Conservation (phyloP, 441 rosid species). For the Hura crepitans region DNA sequence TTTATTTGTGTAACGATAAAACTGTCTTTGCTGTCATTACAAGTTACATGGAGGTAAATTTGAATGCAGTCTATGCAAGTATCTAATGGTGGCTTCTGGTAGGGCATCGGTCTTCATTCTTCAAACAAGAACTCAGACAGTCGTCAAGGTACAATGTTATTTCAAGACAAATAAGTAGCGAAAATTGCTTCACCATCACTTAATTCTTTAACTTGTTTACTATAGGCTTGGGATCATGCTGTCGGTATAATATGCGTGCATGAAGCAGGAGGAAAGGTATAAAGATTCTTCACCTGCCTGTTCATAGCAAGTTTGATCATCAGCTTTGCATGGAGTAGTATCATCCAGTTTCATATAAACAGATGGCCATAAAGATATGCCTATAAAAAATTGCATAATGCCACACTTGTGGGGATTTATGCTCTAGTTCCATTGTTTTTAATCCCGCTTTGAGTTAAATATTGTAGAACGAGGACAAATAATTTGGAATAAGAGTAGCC, state of each 20-base stretch:
- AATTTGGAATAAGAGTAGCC: not conserved
- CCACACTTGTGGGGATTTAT: not conserved
- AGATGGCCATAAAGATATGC: too few relatives aligned
- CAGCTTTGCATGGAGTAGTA: not conserved
- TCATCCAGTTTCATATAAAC: not conserved
- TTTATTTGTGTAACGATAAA: not conserved
- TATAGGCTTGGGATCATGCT: constrained; percentile 95
- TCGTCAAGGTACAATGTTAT: constrained; percentile 36
- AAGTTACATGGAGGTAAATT: constrained; percentile 11
- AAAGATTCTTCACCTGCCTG: constrained; percentile 13
- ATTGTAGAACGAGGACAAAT: not conserved
- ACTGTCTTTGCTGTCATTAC: not conserved
- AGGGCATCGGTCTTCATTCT: constrained; percentile 50
- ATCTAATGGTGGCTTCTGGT: constrained; percentile 65
- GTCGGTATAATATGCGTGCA: constrained; percentile 78
- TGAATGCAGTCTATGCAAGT: constrained; percentile 58
- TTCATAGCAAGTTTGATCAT: not conserved
- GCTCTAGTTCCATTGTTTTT: not conserved
- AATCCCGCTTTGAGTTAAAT: not conserved
- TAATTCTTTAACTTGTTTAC: constrained; percentile 12
- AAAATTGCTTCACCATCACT: not conserved
- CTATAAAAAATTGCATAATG: too few relatives aligned
- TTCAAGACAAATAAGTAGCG: constrained; percentile 2
- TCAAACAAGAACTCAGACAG: constrained; percentile 28
- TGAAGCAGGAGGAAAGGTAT: constrained; percentile 94